Percentiles rank a stretch among this genome's conserved stretches.
Evolutionary conservation across 2,329 filamentous ascomycete species (phyloP).

Genomic region (Ilyonectria robusta): DNA sequence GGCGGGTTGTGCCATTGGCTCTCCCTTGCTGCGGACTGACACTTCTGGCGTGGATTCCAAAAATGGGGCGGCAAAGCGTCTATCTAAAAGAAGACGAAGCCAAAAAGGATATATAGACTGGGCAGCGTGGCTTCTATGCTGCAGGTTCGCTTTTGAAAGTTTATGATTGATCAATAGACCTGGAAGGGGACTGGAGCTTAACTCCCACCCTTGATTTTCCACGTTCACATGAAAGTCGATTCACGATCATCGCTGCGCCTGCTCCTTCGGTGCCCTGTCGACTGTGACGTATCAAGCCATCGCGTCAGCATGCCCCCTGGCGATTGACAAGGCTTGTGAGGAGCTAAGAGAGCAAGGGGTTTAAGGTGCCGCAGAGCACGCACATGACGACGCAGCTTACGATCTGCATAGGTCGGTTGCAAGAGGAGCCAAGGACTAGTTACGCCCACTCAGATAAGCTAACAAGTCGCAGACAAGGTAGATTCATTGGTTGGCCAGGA

Average conservation of each 20-base stretch:
- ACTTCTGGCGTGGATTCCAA: slow-evolving; percentile 29
- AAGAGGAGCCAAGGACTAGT: background rate
- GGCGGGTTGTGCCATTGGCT: slow-evolving; percentile 18
- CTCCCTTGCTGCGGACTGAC: slow-evolving; percentile 7
- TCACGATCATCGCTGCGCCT: background rate
- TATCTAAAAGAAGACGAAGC: slow-evolving; percentile 39
- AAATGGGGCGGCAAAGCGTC: slow-evolving; percentile 38
- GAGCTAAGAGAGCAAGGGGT: background rate
- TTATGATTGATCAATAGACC: slow-evolving; percentile 36
- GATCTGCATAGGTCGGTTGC: background rate
- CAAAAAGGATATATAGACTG: slow-evolving; percentile 40
- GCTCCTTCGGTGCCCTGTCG: background rate
- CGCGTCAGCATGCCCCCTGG: background rate
- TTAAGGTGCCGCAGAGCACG: background rate
- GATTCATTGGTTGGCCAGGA: slow-evolving; percentile 3
- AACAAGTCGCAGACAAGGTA: slow-evolving; percentile 2
- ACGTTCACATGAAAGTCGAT: background rate
- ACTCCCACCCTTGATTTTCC: slow-evolving; percentile 1
- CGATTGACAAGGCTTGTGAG: background rate
- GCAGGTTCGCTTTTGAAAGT: slow-evolving; percentile 12
- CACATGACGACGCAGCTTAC: background rate
- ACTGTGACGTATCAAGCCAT: background rate
- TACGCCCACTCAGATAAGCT: background rate
- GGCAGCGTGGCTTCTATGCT: slow-evolving; percentile 29
- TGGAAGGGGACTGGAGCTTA: slow-evolving; percentile 6